A percentile compares a stretch with the other conserved stretches of the same genome.
These are phyloP conservation scores for Micractinium sp. DNA, from an alignment of 139 green algal species.

Conservation along the genomic window DNA sequence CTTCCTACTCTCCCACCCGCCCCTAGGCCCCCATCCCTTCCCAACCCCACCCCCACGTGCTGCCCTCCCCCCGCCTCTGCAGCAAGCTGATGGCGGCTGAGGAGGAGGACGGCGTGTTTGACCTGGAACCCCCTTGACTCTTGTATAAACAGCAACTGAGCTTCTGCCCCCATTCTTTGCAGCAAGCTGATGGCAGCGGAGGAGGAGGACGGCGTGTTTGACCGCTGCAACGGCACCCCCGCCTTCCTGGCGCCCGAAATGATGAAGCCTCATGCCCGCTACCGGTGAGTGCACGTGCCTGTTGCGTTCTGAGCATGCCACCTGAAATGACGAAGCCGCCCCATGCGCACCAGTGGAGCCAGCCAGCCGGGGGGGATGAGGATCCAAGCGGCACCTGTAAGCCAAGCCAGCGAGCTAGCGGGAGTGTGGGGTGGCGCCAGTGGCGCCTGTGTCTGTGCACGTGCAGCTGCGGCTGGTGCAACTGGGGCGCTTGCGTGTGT, in stretches of 20 bases:
- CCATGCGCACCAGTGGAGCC: no score
- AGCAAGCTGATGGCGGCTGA: conserved; percentile 26
- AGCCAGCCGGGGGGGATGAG: no score
- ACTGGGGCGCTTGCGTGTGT: background rate
- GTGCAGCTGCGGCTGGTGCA: no score
- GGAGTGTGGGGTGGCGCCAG: background rate
- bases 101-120: conserved; percentile 61
- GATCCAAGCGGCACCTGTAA: no score
- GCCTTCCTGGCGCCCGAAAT: conserved; percentile 80
- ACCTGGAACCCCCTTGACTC: background rate
- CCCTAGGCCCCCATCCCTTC: background rate
- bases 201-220: conserved; percentile 61
- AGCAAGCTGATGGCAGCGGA: conserved; percentile 26
- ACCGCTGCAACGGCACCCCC: conserved; percentile 69
- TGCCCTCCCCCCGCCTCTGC: background rate
- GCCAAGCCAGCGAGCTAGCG: no score
- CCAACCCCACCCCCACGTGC: background rate
- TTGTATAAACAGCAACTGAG: no score
- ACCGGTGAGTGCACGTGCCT: conserved; percentile 40
- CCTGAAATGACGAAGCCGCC: no score
- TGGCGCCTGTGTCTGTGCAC: background rate
- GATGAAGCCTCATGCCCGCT: conserved; percentile 55
- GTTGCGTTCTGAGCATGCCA: no score
- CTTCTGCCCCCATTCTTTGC: background rate
- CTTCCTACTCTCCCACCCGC: background rate